Percentiles rank a stretch among this genome's conserved stretches.
Conservation (phyloP, 83 land plant species). For the Picea abies region DNA sequence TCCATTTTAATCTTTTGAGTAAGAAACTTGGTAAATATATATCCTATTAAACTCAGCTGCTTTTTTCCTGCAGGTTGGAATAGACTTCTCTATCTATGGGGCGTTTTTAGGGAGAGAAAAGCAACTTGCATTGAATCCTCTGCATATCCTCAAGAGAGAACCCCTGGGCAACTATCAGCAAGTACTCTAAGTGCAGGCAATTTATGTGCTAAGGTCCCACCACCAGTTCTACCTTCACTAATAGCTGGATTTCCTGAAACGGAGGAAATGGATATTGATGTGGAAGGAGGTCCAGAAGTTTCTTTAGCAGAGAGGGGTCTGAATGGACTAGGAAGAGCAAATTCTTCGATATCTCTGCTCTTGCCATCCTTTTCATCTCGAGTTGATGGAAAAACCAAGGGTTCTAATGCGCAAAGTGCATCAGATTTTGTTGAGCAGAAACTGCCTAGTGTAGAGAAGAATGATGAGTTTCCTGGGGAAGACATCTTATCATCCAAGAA, state of each 20-base stretch:
- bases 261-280: constrained; percentile 11
- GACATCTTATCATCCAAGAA: constrained; percentile 7
- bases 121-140: constrained; percentile 17
- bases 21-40: neutral
- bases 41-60: neutral
- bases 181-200: neutral
- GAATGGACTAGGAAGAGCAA: neutral
- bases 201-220: neutral
- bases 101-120: constrained; percentile 54
- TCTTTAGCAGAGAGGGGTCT: neutral
- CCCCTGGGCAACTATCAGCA: neutral
- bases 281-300: neutral
- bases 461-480: neutral
- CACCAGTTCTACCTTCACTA: constrained; percentile 12
- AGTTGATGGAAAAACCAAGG: constrained; percentile 9
- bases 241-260: constrained; percentile 1
- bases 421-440: constrained; percentile 9
- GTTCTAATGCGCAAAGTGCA: neutral
- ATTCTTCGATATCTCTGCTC: neutral
- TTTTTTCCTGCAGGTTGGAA: constrained; percentile 67
- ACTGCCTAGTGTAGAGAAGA: neutral
- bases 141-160: constrained; percentile 13
- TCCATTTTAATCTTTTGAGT: neutral
- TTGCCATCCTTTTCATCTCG: constrained; percentile 1
- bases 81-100: constrained; percentile 72